Evolutionary conservation across 805 yeast species (phyloP).

Genomic region (Scheffersomyces lignosus): DNA sequence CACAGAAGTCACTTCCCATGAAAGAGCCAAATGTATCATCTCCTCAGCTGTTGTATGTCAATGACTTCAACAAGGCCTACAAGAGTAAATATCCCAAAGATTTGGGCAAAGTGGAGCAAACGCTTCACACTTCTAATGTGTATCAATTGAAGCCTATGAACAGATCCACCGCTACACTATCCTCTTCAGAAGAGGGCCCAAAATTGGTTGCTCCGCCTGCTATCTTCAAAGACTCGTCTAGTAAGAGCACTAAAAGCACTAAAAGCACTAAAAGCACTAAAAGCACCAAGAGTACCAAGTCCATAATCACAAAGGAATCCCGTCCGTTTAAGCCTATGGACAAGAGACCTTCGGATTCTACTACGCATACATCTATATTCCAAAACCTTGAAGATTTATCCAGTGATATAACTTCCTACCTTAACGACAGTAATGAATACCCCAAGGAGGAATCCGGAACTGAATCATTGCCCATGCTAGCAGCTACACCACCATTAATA

Average conservation of each 20-base stretch:
- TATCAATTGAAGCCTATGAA: constrained; percentile 31
- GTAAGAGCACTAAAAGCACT: neutral
- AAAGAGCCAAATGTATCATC: neutral
- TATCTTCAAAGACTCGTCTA: neutral
- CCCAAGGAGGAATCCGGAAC: neutral
- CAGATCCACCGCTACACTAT: constrained; percentile 32
- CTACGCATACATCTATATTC: constrained; percentile 25
- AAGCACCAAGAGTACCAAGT: neutral
- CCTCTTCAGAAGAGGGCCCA: constrained; percentile 19
- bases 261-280: neutral
- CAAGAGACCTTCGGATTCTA: constrained; percentile 17
- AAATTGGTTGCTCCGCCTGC: neutral
- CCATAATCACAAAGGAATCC: neutral
- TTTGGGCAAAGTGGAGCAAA: constrained; percentile 7
- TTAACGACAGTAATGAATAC: constrained; percentile 3
- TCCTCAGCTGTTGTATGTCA: constrained; percentile 11
- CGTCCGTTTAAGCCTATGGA: neutral
- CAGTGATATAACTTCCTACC: constrained; percentile 23
- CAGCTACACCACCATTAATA: neutral
- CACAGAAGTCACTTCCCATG: neutral
- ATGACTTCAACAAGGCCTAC: constrained; percentile 23
- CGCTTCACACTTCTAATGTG: constrained; percentile 14
- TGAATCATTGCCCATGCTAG: too few species aligned
- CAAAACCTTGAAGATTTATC: constrained; percentile 30
- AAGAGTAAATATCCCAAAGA: constrained; percentile 11